phyloP scores from a whole-genome alignment of 1,284 basidiomycete genomes.

The Vanrija humicola region DNA sequence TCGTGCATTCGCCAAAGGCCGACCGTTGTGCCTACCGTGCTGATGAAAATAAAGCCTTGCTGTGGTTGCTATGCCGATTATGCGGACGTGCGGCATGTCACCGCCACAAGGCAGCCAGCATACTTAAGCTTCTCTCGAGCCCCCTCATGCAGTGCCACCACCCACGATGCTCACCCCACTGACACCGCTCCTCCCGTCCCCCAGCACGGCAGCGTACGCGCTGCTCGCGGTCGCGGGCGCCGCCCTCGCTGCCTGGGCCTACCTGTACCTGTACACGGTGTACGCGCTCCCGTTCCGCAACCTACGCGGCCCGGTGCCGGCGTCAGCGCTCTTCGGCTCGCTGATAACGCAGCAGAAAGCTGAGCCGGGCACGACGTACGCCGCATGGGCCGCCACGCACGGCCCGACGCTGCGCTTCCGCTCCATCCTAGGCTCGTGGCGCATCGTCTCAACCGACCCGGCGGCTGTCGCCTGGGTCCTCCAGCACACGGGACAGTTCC shows the following conservation, averaged over 20 bases:
- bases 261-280: slow-evolving; percentile 6
- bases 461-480: slow-evolving; percentile 61
- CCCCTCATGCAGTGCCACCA: too few species aligned
- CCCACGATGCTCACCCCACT: too few species aligned
- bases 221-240: background rate
- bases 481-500: slow-evolving; percentile 59
- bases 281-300: slow-evolving; percentile 8
- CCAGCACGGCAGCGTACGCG: too few species aligned
- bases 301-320: slow-evolving; percentile 9
- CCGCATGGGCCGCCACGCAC: background rate
- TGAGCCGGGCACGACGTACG: slow-evolving; percentile 2
- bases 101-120: too few species aligned
- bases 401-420: slow-evolving; percentile 26
- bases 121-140: too few species aligned
- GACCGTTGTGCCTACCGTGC: too few species aligned
- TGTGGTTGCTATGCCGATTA: too few species aligned
- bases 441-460: slow-evolving; percentile 61
- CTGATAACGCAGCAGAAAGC: background rate
- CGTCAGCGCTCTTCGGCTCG: slow-evolving; percentile 6
- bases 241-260: background rate
- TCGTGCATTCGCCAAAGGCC: too few species aligned
- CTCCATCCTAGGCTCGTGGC: slow-evolving; percentile 25
- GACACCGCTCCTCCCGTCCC: too few species aligned
- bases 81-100: too few species aligned
- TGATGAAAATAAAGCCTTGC: too few species aligned